These are phyloP conservation scores for Rhodomyrtus tomentosa DNA, from an alignment of 345 rosid genomes.

Conservation along the genomic window DNA sequence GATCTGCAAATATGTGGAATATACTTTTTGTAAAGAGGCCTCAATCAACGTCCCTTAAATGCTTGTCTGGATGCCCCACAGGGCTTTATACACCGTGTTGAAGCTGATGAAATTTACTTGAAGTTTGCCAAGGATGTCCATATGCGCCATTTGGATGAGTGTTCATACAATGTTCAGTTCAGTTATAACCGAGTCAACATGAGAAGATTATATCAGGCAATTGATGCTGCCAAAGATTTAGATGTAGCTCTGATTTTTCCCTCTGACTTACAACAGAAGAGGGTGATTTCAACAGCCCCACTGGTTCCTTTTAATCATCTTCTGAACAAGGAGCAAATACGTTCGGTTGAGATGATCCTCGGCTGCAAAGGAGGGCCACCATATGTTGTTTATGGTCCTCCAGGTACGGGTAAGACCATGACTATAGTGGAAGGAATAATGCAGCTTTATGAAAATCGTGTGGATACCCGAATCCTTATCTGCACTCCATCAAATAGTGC, in stretches of 20 bases:
- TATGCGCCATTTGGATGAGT: conserved; percentile 22
- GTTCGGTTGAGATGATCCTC: conserved; percentile 61
- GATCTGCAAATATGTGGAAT: not conserved
- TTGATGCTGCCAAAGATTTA: conserved; percentile 45
- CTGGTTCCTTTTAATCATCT: conserved; percentile 41
- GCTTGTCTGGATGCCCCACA: conserved; percentile 7
- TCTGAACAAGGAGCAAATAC: conserved; percentile 75
- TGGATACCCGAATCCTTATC: conserved; percentile 45
- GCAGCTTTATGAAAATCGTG: conserved; percentile 44
- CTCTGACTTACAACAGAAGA: conserved; percentile 19
- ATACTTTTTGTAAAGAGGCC: not conserved
- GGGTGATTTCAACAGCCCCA: conserved; percentile 38
- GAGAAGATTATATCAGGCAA: conserved; percentile 70
- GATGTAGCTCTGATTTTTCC: conserved; percentile 56
- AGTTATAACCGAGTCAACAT: conserved; percentile 55
- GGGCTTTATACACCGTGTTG: conserved; percentile 76
- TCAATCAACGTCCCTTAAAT: not conserved
- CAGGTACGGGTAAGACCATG: conserved; percentile 95
- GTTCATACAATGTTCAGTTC: conserved; percentile 60
- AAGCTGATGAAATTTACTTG: conserved; percentile 76
- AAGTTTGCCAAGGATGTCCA: conserved; percentile 56
- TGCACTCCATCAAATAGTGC: conserved; percentile 94
- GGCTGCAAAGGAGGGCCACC: conserved; percentile 86
- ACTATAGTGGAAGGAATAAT: conserved; percentile 75
- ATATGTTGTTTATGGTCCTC: conserved; percentile 82